These are phyloP conservation scores for Cryptococcus neoformans DNA, from an alignment of 1,284 basidiomycete species.

Conservation along the genomic window DNA sequence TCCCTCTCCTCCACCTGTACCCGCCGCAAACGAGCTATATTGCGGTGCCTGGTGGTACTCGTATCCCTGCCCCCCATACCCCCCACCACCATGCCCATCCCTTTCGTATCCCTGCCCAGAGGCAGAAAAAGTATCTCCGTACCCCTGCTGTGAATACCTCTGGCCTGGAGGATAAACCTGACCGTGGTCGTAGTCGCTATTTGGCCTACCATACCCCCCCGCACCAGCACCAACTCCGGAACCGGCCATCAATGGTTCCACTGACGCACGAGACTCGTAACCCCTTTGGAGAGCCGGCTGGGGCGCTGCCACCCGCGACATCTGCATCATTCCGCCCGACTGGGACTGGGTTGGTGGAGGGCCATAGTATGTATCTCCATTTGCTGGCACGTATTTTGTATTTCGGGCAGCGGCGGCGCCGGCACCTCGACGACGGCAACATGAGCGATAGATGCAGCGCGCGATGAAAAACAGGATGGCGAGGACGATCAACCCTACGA, in stretches of 20 bases:
- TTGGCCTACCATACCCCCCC: constrained; percentile 2
- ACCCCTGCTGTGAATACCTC: neutral
- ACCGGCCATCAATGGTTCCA: too few species aligned
- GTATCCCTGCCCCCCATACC: constrained; percentile 3
- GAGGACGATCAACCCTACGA: constrained; percentile 60
- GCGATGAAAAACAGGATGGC: constrained; percentile 38
- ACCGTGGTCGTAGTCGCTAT: neutral
- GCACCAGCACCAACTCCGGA: too few species aligned
- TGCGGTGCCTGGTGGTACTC: neutral
- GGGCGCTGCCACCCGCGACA: neutral
- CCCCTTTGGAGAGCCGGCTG: too few species aligned
- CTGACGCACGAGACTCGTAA: too few species aligned
- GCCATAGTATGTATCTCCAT: too few species aligned
- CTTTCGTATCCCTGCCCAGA: neutral
- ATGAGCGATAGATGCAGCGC: constrained; percentile 37
- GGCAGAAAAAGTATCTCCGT: neutral
- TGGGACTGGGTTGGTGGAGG: neutral
- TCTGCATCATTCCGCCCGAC: neutral
- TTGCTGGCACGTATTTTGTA: neutral
- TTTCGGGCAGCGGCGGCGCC: neutral
- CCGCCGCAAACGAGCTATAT: neutral
- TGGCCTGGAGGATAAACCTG: neutral
- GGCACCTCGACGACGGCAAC: neutral
- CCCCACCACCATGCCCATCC: constrained; percentile 2
- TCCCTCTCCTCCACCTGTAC: neutral